Conservation (phyloP, 768 basidiomycete genomes). For the Chalciporus piperatus region DNA sequence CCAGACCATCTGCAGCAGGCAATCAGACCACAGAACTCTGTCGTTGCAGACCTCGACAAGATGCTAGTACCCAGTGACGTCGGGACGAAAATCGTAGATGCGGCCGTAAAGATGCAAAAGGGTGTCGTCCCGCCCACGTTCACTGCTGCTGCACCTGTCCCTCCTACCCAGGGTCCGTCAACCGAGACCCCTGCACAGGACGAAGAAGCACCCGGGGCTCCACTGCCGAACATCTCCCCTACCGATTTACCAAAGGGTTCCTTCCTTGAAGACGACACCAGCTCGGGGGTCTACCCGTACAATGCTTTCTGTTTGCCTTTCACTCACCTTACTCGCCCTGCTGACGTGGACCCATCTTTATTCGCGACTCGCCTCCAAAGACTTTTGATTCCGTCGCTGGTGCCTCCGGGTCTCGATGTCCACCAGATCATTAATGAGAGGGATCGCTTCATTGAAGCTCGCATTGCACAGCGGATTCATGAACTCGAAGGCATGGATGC, state of each 20-base stretch:
- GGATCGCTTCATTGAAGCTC: slow-evolving; percentile 85
- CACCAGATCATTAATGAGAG: slow-evolving; percentile 89
- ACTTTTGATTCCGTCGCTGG: slow-evolving; percentile 82
- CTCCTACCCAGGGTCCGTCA: slow-evolving; percentile 10
- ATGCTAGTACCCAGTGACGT: slow-evolving; percentile 60
- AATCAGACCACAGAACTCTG: slow-evolving; percentile 60
- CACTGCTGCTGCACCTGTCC: slow-evolving; percentile 26
- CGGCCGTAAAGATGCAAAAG: slow-evolving; percentile 71
- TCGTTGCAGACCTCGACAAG: slow-evolving; percentile 62
- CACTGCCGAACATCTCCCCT: slow-evolving; percentile 41
- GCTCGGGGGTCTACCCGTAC: slow-evolving; percentile 86
- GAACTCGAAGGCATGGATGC: slow-evolving; percentile 82
- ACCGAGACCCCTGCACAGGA: slow-evolving; percentile 45
- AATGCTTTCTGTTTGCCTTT: slow-evolving; percentile 88
- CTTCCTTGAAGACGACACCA: slow-evolving; percentile 74
- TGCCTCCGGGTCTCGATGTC: slow-evolving; percentile 90
- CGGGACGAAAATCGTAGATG: slow-evolving; percentile 64
- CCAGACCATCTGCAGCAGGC: slow-evolving; percentile 70
- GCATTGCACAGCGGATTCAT: slow-evolving; percentile 82
- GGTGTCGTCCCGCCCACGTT: slow-evolving; percentile 33
- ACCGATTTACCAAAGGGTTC: slow-evolving; percentile 69
- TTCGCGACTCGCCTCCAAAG: slow-evolving; percentile 75
- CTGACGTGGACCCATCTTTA: slow-evolving; percentile 56
- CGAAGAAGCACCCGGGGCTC: slow-evolving; percentile 47
- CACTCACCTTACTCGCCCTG: slow-evolving; percentile 66